Conservation (phyloP, 106 monocot genomes). For the Apostasia ramifera region DNA sequence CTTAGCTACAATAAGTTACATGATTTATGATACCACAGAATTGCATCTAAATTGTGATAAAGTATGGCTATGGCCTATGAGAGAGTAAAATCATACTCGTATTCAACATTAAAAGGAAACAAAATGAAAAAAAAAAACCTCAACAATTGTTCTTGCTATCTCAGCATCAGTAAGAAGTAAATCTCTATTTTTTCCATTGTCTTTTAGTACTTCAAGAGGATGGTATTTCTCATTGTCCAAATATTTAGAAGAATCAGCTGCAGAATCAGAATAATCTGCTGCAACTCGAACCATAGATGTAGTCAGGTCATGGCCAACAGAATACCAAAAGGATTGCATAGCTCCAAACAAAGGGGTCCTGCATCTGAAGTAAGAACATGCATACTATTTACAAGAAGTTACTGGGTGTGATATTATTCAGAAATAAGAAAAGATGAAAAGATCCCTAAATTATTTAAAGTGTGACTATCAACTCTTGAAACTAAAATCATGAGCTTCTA, state of each 20-base stretch:
- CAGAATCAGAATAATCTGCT: conserved; percentile 66
- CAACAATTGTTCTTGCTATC: conserved; percentile 68
- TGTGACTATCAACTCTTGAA: no score
- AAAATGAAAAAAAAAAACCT: conserved; percentile 26
- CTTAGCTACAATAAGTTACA: no score
- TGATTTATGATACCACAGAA: no score
- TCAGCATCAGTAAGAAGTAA: conserved; percentile 60
- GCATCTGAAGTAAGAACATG: conserved; percentile 36
- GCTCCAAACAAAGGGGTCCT: conserved; percentile 39
- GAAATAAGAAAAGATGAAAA: background rate
- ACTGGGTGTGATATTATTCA: background rate
- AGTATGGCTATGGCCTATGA: no score
- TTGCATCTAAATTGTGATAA: no score
- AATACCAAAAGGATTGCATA: conserved; percentile 26
- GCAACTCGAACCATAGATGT: conserved; percentile 55
- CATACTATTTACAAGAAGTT: background rate
- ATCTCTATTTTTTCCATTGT: conserved; percentile 33
- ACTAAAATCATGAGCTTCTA: background rate
- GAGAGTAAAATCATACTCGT: background rate
- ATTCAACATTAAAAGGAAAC: background rate
- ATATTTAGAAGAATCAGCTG: conserved; percentile 52
- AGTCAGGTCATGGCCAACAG: conserved; percentile 16
- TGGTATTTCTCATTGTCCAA: conserved; percentile 43
- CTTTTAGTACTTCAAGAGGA: conserved; percentile 82
- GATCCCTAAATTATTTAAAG: background rate